Percentiles rank a stretch among this genome's conserved stretches.
Conservation (phyloP, 805 yeast species). For the Ogataea methanolica region DNA sequence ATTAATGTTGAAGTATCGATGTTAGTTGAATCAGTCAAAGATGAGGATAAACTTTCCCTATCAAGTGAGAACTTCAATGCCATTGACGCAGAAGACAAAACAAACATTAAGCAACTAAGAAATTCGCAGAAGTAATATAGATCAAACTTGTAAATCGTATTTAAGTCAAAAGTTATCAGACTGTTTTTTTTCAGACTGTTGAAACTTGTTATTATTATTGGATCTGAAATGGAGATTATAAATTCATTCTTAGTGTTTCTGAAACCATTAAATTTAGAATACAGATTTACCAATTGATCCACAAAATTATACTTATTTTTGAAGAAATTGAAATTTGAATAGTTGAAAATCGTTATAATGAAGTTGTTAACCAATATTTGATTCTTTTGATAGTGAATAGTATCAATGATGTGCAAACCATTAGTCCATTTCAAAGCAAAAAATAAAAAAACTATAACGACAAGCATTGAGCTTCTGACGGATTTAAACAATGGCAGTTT, state of each 20-base stretch:
- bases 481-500: constrained; percentile 34
- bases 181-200: background rate
- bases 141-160: constrained; percentile 40
- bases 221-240: constrained; percentile 23
- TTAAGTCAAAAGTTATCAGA: constrained; percentile 18
- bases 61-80: constrained; percentile 37
- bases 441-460: constrained; percentile 24
- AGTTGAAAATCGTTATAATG: constrained; percentile 6
- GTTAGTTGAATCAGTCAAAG: no score
- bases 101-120: constrained; percentile 43
- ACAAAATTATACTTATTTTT: constrained; percentile 28
- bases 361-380: constrained; percentile 1
- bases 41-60: constrained; percentile 14
- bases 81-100: constrained; percentile 44
- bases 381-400: background rate
- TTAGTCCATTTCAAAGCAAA: constrained; percentile 33
- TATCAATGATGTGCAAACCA: constrained; percentile 11
- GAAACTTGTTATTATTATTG: constrained; percentile 17
- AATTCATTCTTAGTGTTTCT: constrained; percentile 7
- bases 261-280: constrained; percentile 1
- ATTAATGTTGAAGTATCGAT: no score
- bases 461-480: constrained; percentile 27
- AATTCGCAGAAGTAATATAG: constrained; percentile 53
- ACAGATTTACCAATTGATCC: constrained; percentile 18
- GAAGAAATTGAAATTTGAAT: constrained; percentile 20